These are phyloP conservation scores for Cercospora canescens DNA, from an alignment of 2,329 filamentous ascomycete species.

Conservation along the genomic window DNA sequence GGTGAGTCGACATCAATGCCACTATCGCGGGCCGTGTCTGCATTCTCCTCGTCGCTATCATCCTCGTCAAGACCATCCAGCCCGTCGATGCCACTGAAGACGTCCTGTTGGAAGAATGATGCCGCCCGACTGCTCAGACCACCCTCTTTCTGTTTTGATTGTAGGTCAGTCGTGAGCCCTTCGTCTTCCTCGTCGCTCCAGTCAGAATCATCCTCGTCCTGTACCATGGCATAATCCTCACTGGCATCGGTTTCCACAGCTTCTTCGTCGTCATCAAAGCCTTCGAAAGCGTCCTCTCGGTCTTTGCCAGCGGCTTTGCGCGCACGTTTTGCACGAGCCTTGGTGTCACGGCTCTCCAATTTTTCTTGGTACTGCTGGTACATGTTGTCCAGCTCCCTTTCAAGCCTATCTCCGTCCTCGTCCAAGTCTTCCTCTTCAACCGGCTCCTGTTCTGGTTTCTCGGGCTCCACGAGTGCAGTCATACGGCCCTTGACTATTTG, in stretches of 20 bases:
- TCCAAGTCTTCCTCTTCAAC: constrained; percentile 67
- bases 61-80: constrained; percentile 34
- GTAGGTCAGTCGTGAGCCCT: constrained; percentile 61
- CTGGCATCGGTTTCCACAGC: constrained; percentile 46
- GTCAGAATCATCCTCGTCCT: constrained; percentile 64
- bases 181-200: constrained; percentile 49
- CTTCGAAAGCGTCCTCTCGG: constrained; percentile 88
- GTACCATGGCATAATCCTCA: constrained; percentile 54
- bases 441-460: constrained; percentile 42
- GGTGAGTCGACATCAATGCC: constrained; percentile 40
- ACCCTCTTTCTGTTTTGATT: constrained; percentile 43
- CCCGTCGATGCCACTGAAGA: constrained; percentile 82
- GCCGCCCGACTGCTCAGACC: constrained; percentile 82
- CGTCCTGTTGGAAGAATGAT: constrained; percentile 90
- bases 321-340: constrained; percentile 86
- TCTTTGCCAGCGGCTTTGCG: constrained; percentile 63
- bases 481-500: constrained; percentile 75
- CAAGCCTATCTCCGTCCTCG: constrained; percentile 77
- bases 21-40: constrained; percentile 47
- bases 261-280: constrained; percentile 64
- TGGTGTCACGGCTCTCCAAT: constrained; percentile 77
- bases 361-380: constrained; percentile 84
- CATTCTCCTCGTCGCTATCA: constrained; percentile 38
- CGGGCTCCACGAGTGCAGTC: constrained; percentile 61
- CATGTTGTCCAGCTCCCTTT: constrained; percentile 81